A percentile compares a stretch with the other conserved stretches of the same genome.
phyloP scores from a whole-genome alignment of 371 early-diverging fungal genomes.

The Mucor mucedo region DNA sequence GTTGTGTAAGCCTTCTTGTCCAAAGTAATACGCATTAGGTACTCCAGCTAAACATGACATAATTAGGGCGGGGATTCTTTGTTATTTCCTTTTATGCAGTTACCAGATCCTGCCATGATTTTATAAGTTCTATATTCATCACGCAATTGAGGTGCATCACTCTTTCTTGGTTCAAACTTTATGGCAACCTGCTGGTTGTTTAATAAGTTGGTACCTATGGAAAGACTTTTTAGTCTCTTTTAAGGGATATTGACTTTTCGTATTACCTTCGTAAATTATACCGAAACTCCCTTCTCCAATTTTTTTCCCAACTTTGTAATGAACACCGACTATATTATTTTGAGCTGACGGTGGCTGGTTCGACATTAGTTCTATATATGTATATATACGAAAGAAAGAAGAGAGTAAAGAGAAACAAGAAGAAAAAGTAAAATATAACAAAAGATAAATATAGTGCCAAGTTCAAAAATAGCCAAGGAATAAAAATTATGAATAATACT shows the following conservation, averaged over 20 bases:
- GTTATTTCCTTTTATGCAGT: conserved; percentile 12
- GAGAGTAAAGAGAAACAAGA: neutral
- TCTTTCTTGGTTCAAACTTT: conserved; percentile 92
- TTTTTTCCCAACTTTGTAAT: conserved; percentile 89
- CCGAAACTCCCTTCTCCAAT: conserved; percentile 96
- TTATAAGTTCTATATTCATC: conserved; percentile 92
- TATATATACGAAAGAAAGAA: neutral
- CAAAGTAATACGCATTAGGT: conserved; percentile 89
- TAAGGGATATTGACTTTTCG: neutral
- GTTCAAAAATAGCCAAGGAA: conserved; percentile 4
- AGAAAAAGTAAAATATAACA: neutral
- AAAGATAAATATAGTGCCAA: conserved; percentile 2
- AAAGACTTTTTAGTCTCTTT: neutral
- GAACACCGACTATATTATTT: conserved; percentile 76
- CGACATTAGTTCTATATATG: conserved; percentile 3
- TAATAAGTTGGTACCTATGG: conserved; percentile 65
- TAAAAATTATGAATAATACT: neutral
- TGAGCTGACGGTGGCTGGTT: conserved; percentile 11
- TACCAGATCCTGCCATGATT: conserved; percentile 76
- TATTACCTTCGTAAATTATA: conserved; percentile 91
- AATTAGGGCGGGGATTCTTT: neutral
- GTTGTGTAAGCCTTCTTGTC: conserved; percentile 89
- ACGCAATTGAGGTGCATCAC: conserved; percentile 92
- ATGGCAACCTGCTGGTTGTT: conserved; percentile 86
- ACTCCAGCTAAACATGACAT: conserved; percentile 66